These are phyloP conservation scores for Ephemerocybe angulata DNA, from an alignment of 768 basidiomycete genomes.

Conservation along the genomic window DNA sequence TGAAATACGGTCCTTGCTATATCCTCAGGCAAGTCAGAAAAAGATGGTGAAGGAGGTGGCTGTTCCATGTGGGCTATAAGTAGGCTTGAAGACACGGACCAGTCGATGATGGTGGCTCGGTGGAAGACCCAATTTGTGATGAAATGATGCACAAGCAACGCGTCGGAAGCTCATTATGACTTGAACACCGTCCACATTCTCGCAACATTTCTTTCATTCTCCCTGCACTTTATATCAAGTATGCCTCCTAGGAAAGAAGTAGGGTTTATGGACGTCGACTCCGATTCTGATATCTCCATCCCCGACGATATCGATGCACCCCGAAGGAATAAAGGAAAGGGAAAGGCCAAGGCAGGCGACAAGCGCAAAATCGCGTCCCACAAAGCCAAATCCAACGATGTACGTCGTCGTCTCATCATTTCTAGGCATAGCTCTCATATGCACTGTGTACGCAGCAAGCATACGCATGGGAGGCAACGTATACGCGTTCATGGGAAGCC, in stretches of 20 bases:
- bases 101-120: background rate
- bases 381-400: conserved; percentile 46
- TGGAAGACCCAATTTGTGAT: background rate
- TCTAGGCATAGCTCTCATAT: background rate
- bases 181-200: background rate
- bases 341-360: conserved; percentile 50
- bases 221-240: no score
- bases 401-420: conserved; percentile 17
- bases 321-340: conserved; percentile 51
- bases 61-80: no score
- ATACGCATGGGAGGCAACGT: conserved; percentile 96
- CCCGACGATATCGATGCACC: conserved; percentile 45
- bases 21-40: background rate
- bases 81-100: background rate
- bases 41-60: background rate
- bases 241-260: conserved; percentile 35
- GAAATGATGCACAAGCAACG: background rate
- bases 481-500: conserved; percentile 93
- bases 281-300: conserved; percentile 70
- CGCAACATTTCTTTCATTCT: background rate
- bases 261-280: conserved; percentile 53
- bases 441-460: conserved; percentile 49
- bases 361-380: conserved; percentile 51
- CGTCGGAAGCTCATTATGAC: background rate
- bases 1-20: background rate